These are phyloP conservation scores for Phytophthora tentaculata DNA, from an alignment of 352 stramenopile genomes.

Conservation along the genomic window DNA sequence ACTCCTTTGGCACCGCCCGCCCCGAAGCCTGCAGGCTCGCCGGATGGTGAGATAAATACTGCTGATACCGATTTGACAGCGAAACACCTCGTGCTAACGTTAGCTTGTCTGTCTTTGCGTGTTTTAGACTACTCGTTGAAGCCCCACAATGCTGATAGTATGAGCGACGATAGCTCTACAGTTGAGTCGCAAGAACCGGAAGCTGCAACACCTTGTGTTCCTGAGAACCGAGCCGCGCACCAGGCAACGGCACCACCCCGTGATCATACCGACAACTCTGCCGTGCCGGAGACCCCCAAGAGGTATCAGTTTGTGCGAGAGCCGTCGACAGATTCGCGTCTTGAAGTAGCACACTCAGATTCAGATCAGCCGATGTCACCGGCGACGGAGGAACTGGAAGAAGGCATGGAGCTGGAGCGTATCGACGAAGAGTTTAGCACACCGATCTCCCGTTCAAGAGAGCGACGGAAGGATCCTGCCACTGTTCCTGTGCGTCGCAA, in stretches of 20 bases:
- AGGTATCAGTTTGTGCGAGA: slow-evolving; percentile 83
- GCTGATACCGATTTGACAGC: neutral
- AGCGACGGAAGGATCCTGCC: slow-evolving; percentile 60
- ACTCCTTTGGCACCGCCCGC: slow-evolving; percentile 30
- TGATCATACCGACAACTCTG: slow-evolving; percentile 30
- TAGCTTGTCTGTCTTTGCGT: neutral
- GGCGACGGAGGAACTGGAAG: slow-evolving; percentile 68
- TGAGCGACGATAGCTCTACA: slow-evolving; percentile 18
- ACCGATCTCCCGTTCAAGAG: slow-evolving; percentile 55
- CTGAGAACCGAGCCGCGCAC: slow-evolving; percentile 40
- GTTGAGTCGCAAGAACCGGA: slow-evolving; percentile 36
- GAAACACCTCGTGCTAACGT: slow-evolving; percentile 16
- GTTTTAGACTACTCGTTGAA: slow-evolving; percentile 57
- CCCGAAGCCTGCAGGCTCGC: slow-evolving; percentile 35
- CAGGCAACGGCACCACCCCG: slow-evolving; percentile 41
- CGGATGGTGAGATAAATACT: slow-evolving; percentile 44
- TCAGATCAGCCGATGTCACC: slow-evolving; percentile 48
- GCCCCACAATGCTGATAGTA: slow-evolving; percentile 34
- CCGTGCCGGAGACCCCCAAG: slow-evolving; percentile 67
- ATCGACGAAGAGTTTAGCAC: slow-evolving; percentile 89
- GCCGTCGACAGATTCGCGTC: slow-evolving; percentile 63
- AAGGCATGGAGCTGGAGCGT: slow-evolving; percentile 75
- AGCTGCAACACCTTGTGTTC: slow-evolving; percentile 12
- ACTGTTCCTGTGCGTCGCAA: slow-evolving; percentile 77
- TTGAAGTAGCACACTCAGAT: slow-evolving; percentile 39